Evolutionary conservation across 345 rosid genomes (phyloP), one percentile per base, ranked within the genome.

Genomic region (Zanthoxylum bungeanum): DNA sequence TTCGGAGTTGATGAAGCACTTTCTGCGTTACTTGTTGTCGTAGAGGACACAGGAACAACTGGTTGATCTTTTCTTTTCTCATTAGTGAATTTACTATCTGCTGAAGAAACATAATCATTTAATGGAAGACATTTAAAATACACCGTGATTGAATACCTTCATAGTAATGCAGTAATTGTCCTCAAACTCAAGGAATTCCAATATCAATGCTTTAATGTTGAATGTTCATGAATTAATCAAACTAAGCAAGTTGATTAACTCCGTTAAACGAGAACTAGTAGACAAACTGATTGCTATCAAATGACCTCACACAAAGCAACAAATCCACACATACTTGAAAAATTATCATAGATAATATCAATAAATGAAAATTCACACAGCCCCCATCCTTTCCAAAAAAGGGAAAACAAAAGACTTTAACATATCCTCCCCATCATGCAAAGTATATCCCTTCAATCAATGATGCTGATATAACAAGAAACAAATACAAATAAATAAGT

Each of bases 1-100:
- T 73, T 76, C 8, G 93, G 91, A 3, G 89, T 91, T 21, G 91
- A 79, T 4, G 92, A 75, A 66, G 82, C 77, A 49, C 86, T 87
- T 74, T 80, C 90, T 12, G 77, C 87, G 76, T 72, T 73, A 70
- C 86, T 85, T 27, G 74, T 73, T 4, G 83, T 81, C 44, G 88
- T 77, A 37, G 85, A 75, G 17, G 81, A 81, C 42, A 79, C 82
- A 1, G 82, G 83, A 63, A 78, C 86, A 73, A 77, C 73, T 9
- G 85, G 83, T 42, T 77, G 80, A 61, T 80, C 85, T 68, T 76
- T 77, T 34, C 34, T 60, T 59, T 80, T 81, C 64, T 77, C 86
- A 36, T 68, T 78, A 36, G 82, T 60, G 21, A 65, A 37, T 70
- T 83, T 85, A 71, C 83, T 71, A 34, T 83, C 91, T 6, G 70